Conservation (phyloP, 1,284 basidiomycete species). For the Cutaneotrichosporon arboriforme region DNA sequence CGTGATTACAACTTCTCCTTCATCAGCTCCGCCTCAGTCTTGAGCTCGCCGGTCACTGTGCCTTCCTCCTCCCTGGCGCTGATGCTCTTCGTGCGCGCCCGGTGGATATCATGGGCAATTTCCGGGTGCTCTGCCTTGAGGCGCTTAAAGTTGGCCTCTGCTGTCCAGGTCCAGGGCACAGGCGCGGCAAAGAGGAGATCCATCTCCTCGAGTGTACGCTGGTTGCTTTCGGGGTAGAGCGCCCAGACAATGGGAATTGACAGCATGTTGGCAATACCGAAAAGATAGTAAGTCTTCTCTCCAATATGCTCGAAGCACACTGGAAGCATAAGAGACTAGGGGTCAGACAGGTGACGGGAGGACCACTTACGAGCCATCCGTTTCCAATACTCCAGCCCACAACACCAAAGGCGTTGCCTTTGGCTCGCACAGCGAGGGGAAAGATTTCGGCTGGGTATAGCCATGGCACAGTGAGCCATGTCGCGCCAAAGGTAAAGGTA, state of each 20-base stretch:
- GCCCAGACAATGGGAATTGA: constrained; percentile 32
- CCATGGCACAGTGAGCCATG: constrained; percentile 37
- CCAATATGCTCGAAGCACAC: constrained; percentile 24
- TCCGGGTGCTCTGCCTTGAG: constrained; percentile 22
- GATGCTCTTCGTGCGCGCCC: background rate
- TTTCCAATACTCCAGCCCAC: constrained; percentile 38
- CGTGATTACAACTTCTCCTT: too few relatives aligned
- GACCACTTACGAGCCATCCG: constrained; percentile 25
- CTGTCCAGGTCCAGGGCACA: constrained; percentile 24
- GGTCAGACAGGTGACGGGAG: background rate
- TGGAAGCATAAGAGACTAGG: constrained; percentile 21
- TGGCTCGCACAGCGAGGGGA: constrained; percentile 31
- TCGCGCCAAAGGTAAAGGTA: constrained; percentile 30
- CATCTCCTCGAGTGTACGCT: constrained; percentile 31
- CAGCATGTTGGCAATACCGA: constrained; percentile 14
- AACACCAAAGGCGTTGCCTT: constrained; percentile 34
- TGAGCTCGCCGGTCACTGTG: too few relatives aligned
- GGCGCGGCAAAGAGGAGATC: constrained; percentile 13
- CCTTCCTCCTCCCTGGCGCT: background rate
- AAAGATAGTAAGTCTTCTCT: constrained; percentile 27
- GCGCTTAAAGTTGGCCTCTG: constrained; percentile 22
- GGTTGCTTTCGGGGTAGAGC: constrained; percentile 31
- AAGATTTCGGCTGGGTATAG: constrained; percentile 40
- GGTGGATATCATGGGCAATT: constrained; percentile 10
- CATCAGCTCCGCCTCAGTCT: too few relatives aligned